Base-by-base conservation (phyloP, 352 stramenopile species). In the Phytophthora chlamydospora region DNA sequence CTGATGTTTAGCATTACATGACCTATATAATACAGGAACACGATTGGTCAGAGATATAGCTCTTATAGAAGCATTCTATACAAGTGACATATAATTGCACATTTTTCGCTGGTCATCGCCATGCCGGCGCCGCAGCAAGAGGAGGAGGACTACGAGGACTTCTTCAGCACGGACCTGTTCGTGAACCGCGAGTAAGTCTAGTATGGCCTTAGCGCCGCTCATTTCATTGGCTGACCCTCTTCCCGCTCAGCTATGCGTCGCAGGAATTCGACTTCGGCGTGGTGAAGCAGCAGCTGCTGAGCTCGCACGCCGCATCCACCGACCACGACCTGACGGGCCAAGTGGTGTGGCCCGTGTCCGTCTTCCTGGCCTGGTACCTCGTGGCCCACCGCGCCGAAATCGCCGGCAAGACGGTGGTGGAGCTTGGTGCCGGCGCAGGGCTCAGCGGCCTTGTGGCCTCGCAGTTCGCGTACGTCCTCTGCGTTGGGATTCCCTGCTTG, bases 251-350 rank as follows among this genome's bases (percentile, higher is more conserved):
- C 36, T 89, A 89, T 45, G 51, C 43, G 16, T 69, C 61, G 24
- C 68, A 76, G 27, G 73, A 82, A 42, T 89, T 85, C 47, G 72
- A 77, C 58, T 85, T 89, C 56, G 74, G 71, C 9, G 65, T 62
- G 21, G 64, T 79, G 1, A 69, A 60, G 54, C 79, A 89, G 43
- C 64, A 66, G 51, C 58, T 89, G n/a, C 53, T 70, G 38, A 75
- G 65, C 47, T 86, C 79, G 8, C 73, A 72, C 19, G 76, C 79
- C 12, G 79, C 76, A 8, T 86, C 79, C 21, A 92, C 83, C 1
- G 83, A 90, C 63, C 83, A 88, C 61, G 81, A 92, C 42, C 65
- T 92, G 24, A 92, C 83, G 33, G 83, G 83, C 35, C 83, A 92
- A 83, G 72, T 92, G 0, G 75, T 92, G 42, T 92, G 80, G 83